Conservation (phyloP, 306 rosid genomes). For the Coriaria nepalensis region DNA sequence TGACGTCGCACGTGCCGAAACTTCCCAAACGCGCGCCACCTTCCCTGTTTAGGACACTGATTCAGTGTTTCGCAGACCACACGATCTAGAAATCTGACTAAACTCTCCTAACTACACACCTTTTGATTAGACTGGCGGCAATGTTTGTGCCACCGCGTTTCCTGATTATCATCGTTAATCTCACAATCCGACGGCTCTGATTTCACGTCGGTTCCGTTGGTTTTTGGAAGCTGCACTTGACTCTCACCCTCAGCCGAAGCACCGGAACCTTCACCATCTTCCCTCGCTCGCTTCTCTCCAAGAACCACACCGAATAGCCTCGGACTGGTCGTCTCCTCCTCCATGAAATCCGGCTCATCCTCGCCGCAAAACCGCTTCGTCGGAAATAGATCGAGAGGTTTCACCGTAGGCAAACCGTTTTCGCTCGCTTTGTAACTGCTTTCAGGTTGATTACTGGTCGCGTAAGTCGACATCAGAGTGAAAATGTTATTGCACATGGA, state of each 20-base stretch:
- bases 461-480: conserved; percentile 49
- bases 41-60: neutral
- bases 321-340: conserved; percentile 23
- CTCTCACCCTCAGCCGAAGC: conserved; percentile 28
- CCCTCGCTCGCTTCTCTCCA: conserved; percentile 54
- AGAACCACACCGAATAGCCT: conserved; percentile 59
- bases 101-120: conserved; percentile 36
- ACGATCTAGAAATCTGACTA: neutral
- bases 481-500: conserved; percentile 64
- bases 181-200: conserved; percentile 43
- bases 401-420: conserved; percentile 22
- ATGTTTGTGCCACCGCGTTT: conserved; percentile 42
- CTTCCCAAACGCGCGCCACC: conserved; percentile 4
- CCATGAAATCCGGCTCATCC: neutral
- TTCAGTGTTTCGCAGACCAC: neutral
- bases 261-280: conserved; percentile 5
- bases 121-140: conserved; percentile 33
- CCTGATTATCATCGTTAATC: conserved; percentile 18
- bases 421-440: conserved; percentile 23
- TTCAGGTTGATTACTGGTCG: conserved; percentile 15
- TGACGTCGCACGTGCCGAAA: conserved; percentile 13
- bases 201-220: conserved; percentile 25
- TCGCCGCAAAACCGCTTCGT: conserved; percentile 16
- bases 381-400: conserved; percentile 53
- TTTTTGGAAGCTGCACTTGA: conserved; percentile 29